These are phyloP conservation scores for Dothiorella sarmentorum DNA, from an alignment of 2,329 filamentous ascomycete genomes.

Conservation along the genomic window DNA sequence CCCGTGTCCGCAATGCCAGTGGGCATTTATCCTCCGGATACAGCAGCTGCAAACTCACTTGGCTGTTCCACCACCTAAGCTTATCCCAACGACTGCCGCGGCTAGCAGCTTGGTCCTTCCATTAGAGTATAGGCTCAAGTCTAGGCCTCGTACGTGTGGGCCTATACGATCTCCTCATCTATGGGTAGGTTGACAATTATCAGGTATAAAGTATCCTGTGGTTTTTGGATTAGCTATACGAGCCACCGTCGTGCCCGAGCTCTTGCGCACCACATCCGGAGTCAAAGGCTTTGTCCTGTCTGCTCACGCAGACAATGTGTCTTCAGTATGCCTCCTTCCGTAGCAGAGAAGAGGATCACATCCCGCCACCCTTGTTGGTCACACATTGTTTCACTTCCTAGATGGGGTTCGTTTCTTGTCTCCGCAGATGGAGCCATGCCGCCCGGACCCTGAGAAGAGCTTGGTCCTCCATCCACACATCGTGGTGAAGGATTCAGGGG, in stretches of 20 bases:
- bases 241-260: background rate
- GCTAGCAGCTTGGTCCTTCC: background rate
- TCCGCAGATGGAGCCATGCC: too few relatives aligned
- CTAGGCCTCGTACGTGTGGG: background rate
- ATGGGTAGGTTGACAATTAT: constrained; percentile 28
- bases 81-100: background rate
- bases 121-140: too few relatives aligned
- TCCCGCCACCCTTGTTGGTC: too few relatives aligned
- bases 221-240: background rate
- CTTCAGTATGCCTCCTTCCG: too few relatives aligned
- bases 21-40: constrained; percentile 4
- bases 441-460: background rate
- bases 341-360: too few relatives aligned
- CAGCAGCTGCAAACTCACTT: constrained; percentile 3
- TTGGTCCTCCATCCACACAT: background rate
- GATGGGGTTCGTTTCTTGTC: too few relatives aligned
- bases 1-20: background rate
- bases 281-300: too few relatives aligned
- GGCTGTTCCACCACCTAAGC: background rate
- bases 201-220: constrained; percentile 25
- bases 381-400: too few relatives aligned
- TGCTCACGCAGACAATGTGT: background rate
- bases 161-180: constrained; percentile 22
- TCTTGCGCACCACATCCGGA: background rate
- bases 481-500: background rate